Evolutionary conservation across 176 grass and related monocot species (phyloP).

Genomic region (Hsuehochloa calcarea): DNA sequence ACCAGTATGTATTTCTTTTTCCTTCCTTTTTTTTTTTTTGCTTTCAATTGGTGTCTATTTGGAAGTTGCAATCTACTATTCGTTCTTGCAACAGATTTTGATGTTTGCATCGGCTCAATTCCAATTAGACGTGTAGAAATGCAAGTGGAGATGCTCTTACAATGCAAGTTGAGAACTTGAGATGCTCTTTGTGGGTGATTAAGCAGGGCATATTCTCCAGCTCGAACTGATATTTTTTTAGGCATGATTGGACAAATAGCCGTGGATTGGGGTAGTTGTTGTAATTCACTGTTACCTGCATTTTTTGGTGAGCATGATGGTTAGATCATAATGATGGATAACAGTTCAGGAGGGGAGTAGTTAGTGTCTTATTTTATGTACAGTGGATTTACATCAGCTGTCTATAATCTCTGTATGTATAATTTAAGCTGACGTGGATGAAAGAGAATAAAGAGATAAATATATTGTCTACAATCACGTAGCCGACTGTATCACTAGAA

Average conservation of each 20-base stretch:
- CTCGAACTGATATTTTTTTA: background rate
- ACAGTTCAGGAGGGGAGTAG: background rate
- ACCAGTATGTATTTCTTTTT: background rate
- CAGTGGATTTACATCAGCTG: too few species aligned
- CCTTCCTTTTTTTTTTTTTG: background rate
- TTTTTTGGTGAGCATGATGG: constrained; percentile 15
- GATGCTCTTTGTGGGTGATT: background rate
- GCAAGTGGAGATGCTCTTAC: constrained; percentile 4
- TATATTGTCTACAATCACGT: too few species aligned
- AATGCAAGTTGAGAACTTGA: constrained; percentile 15
- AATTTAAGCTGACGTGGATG: too few species aligned
- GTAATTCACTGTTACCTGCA: background rate
- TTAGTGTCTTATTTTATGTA: background rate
- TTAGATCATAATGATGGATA: background rate
- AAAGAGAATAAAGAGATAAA: too few species aligned
- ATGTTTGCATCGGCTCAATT: constrained; percentile 3
- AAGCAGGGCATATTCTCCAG: background rate
- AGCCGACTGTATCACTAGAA: too few species aligned
- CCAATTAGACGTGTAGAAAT: constrained; percentile 9
- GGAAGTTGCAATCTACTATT: background rate
- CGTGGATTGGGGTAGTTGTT: background rate
- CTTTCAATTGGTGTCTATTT: background rate
- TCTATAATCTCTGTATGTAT: too few species aligned
- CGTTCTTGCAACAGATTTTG: background rate
- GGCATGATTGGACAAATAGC: background rate